phyloP scores from a whole-genome alignment of 495 filamentous ascomycete genomes.

The Polyplosphaeria fusca region DNA sequence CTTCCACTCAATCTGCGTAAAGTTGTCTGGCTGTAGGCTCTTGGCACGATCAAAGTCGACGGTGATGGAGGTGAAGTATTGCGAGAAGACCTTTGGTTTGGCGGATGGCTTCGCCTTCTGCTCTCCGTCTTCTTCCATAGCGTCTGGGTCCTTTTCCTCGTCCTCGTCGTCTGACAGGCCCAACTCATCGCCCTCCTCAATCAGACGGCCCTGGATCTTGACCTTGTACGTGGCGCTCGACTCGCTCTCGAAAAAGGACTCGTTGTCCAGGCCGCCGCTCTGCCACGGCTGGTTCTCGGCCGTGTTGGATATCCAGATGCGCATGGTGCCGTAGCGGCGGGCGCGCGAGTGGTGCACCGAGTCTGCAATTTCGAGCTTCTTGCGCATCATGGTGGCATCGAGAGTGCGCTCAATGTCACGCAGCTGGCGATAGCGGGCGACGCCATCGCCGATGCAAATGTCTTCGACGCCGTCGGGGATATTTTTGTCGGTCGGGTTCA shows the following conservation, averaged over 20 bases:
- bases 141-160: constrained; percentile 56
- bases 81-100: constrained; percentile 66
- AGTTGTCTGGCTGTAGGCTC: constrained; percentile 51
- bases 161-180: constrained; percentile 67
- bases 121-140: constrained; percentile 60
- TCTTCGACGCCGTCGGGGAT: constrained; percentile 88
- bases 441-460: constrained; percentile 72
- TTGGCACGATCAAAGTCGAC: constrained; percentile 77
- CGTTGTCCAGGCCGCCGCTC: constrained; percentile 57
- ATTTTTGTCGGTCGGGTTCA: constrained; percentile 89
- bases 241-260: constrained; percentile 68
- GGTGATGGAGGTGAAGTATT: constrained; percentile 91
- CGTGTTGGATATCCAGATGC: constrained; percentile 95
- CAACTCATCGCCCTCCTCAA: constrained; percentile 43
- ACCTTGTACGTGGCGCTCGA: constrained; percentile 75
- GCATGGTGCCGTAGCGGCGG: constrained; percentile 75
- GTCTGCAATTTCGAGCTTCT: constrained; percentile 86
- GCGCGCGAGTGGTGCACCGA: constrained; percentile 70
- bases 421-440: constrained; percentile 74
- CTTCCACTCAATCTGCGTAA: constrained; percentile 68
- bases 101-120: constrained; percentile 42
- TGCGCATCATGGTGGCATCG: constrained; percentile 93
- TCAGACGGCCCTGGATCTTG: constrained; percentile 86
- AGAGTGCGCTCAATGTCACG: constrained; percentile 83
- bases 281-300: constrained; percentile 96